A percentile compares a stretch with the other conserved stretches of the same genome.
Evolutionary conservation across 139 green algal species (phyloP).

Genomic region (Coelastrella sp.): DNA sequence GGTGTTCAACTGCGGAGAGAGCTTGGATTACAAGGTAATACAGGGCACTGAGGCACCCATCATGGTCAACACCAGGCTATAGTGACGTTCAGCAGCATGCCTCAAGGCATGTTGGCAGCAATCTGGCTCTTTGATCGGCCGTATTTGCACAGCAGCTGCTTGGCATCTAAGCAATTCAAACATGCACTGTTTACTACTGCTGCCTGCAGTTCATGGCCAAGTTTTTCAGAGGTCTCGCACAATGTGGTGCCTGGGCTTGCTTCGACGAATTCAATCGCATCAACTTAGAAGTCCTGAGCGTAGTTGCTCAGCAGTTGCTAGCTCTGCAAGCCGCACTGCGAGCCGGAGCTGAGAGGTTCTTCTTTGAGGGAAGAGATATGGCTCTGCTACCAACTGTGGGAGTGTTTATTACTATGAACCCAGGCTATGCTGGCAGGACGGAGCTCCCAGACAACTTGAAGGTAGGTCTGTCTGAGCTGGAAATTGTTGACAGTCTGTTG

Average conservation of each 20-base stretch:
- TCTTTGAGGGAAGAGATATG: conserved; percentile 89
- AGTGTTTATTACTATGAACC: conserved; percentile 93
- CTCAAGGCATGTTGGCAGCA: too few species aligned
- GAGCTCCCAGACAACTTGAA: conserved; percentile 91
- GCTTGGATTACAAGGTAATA: conserved; percentile 78
- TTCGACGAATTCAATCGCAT: conserved; percentile 96
- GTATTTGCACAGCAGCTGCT: too few species aligned
- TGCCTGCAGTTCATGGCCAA: conserved; percentile 81
- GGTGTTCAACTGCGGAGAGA: conserved; percentile 92
- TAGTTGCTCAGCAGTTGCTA: conserved; percentile 62
- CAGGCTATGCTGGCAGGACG: conserved; percentile 84
- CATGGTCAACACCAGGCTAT: too few species aligned
- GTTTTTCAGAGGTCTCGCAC: conserved; percentile 82
- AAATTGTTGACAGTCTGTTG: not conserved
- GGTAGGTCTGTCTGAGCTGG: conserved; percentile 32
- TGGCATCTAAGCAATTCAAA: too few species aligned
- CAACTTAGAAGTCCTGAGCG: conserved; percentile 76
- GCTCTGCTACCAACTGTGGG: conserved; percentile 78
- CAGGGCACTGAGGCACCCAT: not conserved
- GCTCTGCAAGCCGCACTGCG: conserved; percentile 72
- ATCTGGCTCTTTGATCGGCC: too few species aligned
- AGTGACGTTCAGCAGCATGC: too few species aligned
- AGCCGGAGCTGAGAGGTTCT: conserved; percentile 72
- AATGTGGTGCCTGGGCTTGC: conserved; percentile 88
- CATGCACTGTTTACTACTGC: too few species aligned